Evolutionary conservation across 1,284 basidiomycete species (phyloP).

Genomic region (Neolentinus lepideus): DNA sequence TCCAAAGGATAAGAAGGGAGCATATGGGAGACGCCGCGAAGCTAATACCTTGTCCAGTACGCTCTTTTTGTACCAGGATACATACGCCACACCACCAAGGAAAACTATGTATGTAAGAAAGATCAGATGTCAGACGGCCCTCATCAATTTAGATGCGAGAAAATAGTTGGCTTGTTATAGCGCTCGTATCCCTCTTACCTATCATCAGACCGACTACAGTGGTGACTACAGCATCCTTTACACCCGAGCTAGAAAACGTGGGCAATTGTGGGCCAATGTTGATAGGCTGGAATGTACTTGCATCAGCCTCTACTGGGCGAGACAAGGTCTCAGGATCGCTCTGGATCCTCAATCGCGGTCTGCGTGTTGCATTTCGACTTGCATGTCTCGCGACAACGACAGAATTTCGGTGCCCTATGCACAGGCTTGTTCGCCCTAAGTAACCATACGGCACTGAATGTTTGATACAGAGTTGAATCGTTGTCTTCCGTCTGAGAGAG

Average conservation of each 20-base stretch:
- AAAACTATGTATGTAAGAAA: conserved; percentile 37
- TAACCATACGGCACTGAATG: too few species aligned
- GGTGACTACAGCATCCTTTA: conserved; percentile 1
- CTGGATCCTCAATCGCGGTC: neutral
- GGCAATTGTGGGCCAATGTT: neutral
- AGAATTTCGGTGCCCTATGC: too few species aligned
- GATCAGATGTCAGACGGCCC: neutral
- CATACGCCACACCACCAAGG: conserved; percentile 63
- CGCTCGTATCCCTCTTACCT: conserved; percentile 1
- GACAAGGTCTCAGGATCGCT: neutral
- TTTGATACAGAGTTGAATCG: too few species aligned
- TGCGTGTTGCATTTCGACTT: neutral
- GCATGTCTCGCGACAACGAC: neutral
- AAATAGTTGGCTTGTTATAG: too few species aligned
- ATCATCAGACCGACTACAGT: neutral
- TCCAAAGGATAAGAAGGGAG: conserved; percentile 2
- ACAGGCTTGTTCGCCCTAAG: too few species aligned
- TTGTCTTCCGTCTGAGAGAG: too few species aligned
- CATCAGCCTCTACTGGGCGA: neutral
- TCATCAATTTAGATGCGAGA: too few species aligned
- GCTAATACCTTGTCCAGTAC: conserved; percentile 76
- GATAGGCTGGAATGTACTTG: neutral
- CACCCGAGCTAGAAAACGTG: conserved; percentile 2
- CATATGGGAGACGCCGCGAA: conserved; percentile 10
- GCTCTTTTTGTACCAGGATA: conserved; percentile 75